Conservation (phyloP, 441 rosid genomes). For the Erysimum cheiri region DNA sequence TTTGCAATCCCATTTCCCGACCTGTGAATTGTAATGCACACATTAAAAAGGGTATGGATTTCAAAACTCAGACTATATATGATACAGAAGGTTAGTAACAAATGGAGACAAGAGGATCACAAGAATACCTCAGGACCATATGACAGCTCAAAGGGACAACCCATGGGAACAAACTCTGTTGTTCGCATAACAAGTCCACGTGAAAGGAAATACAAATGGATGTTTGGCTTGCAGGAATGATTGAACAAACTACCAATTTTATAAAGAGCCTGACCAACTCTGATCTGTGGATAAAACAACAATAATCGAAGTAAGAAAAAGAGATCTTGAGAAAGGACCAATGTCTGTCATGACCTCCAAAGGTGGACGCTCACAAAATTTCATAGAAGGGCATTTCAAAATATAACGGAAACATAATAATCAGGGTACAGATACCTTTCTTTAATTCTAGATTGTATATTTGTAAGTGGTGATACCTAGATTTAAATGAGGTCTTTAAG, state of each 20-base stretch:
- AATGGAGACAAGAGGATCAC: slow-evolving; percentile 20
- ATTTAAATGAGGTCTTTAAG: slow-evolving; percentile 10
- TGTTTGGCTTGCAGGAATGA: slow-evolving; percentile 89
- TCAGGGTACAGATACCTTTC: slow-evolving; percentile 7
- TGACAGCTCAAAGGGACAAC: slow-evolving; percentile 78
- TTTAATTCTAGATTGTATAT: slow-evolving; percentile 1
- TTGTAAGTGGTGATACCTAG: slow-evolving; percentile 10
- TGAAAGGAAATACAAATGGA: slow-evolving; percentile 86
- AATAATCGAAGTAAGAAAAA: slow-evolving; percentile 12
- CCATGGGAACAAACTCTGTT: slow-evolving; percentile 62
- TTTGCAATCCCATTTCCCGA: slow-evolving; percentile 73
- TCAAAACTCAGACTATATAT: slow-evolving; percentile 9
- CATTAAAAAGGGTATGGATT: slow-evolving; percentile 5
- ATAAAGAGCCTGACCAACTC: slow-evolving; percentile 86
- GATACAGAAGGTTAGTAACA: not conserved
- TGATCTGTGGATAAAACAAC: slow-evolving; percentile 54
- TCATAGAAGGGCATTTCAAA: slow-evolving; percentile 5
- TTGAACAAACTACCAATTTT: slow-evolving; percentile 76
- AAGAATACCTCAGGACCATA: slow-evolving; percentile 84
- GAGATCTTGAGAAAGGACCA: not conserved
- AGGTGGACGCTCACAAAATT: not conserved
- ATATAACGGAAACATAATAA: slow-evolving; percentile 1
- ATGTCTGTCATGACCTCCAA: slow-evolving; percentile 1
- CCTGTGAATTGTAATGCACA: slow-evolving; percentile 54
- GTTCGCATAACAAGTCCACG: slow-evolving; percentile 71